These are phyloP conservation scores for Claviceps sp. DNA, from an alignment of 2,329 filamentous ascomycete species.

Conservation along the genomic window DNA sequence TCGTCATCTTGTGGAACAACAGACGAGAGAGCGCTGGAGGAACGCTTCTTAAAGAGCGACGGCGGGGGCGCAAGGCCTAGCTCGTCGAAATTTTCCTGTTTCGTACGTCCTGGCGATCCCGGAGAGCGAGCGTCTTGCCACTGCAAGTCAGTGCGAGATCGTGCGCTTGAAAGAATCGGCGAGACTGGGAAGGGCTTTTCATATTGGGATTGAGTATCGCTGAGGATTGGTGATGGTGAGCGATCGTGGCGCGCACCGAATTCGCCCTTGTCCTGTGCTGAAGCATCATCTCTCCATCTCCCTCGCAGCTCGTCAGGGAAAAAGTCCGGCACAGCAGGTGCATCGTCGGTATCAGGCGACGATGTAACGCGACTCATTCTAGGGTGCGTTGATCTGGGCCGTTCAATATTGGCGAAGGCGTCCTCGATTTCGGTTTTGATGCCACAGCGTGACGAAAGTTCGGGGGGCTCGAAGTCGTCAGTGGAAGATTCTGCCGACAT, in stretches of 20 bases:
- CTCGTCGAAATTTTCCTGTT: slow-evolving; percentile 36
- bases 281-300: slow-evolving; percentile 23
- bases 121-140: slow-evolving; percentile 18
- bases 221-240: slow-evolving; percentile 41
- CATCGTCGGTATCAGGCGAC: slow-evolving; percentile 26
- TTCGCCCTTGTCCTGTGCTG: slow-evolving; percentile 24
- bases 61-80: slow-evolving; percentile 37
- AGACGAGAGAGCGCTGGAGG: slow-evolving; percentile 50
- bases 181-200: slow-evolving; percentile 17
- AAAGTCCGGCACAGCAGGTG: slow-evolving; percentile 32
- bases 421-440: slow-evolving; percentile 45
- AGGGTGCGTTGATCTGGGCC: slow-evolving; percentile 64
- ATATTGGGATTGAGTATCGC: slow-evolving; percentile 18
- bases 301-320: slow-evolving; percentile 27
- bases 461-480: slow-evolving; percentile 23
- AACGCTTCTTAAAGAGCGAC: slow-evolving; percentile 34
- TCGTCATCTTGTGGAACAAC: slow-evolving; percentile 61
- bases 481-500: slow-evolving; percentile 49
- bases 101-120: slow-evolving; percentile 32
- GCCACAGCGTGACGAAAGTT: slow-evolving; percentile 23
- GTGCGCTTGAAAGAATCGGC: slow-evolving; percentile 20
- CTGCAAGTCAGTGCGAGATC: slow-evolving; percentile 22
- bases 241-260: slow-evolving; percentile 42
- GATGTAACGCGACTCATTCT: slow-evolving; percentile 52
- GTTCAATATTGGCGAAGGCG: slow-evolving; percentile 32